Percentiles rank a stretch among this genome's conserved stretches.
These are phyloP conservation scores for Teunomyces tritomae DNA, from an alignment of 805 yeast species.

Conservation along the genomic window DNA sequence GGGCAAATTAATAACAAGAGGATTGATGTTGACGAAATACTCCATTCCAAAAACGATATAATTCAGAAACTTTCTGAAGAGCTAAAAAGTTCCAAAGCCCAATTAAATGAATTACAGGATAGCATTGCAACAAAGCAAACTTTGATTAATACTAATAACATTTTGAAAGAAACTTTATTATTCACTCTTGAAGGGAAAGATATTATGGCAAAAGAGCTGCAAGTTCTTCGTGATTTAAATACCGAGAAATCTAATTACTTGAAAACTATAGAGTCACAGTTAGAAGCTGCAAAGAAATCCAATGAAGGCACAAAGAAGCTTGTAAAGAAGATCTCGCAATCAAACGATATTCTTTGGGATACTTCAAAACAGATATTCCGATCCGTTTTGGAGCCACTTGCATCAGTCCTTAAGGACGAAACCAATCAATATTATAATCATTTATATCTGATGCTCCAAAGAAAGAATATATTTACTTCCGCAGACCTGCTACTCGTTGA, in stretches of 20 bases:
- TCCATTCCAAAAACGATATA: background rate
- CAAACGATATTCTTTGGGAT: slow-evolving; percentile 1
- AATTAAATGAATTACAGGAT: background rate
- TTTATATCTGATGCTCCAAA: background rate
- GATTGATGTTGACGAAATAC: background rate
- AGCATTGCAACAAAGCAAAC: background rate
- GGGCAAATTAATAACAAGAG: background rate
- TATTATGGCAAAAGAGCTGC: background rate
- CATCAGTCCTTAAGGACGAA: background rate
- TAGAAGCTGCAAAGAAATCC: background rate
- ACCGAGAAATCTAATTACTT: background rate
- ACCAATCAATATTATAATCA: background rate
- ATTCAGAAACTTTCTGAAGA: background rate
- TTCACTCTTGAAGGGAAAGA: slow-evolving; percentile 1
- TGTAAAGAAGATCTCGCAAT: background rate
- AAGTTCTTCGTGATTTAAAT: background rate
- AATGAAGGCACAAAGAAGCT: background rate
- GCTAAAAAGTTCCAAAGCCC: background rate
- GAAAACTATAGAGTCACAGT: background rate
- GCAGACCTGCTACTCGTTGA: background rate
- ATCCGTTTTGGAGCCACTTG: background rate
- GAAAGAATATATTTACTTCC: background rate
- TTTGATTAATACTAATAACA: background rate
- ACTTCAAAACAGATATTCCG: background rate
- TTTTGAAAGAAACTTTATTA: background rate